phyloP scores from a whole-genome alignment of 306 rosid species.

The Prunus dulcis region DNA sequence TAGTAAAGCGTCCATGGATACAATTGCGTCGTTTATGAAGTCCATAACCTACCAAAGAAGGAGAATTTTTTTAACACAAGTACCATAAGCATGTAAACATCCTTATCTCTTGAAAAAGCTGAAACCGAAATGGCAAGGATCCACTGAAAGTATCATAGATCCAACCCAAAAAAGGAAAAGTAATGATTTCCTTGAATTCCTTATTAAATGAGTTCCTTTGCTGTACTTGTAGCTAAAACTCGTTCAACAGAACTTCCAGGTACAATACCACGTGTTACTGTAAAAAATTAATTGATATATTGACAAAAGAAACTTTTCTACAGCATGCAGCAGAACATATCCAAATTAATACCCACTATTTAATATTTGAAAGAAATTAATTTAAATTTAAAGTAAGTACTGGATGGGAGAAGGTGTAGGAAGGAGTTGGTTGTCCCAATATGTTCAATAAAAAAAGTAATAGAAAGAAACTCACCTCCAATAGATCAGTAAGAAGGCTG shows the following conservation, averaged over 20 bases:
- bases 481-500: slow-evolving; percentile 65
- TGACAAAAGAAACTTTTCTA: background rate
- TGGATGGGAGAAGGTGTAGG: background rate
- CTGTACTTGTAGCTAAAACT: background rate
- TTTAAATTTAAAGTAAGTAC: background rate
- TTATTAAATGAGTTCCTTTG: background rate
- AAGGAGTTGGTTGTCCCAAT: background rate
- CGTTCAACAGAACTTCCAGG: background rate
- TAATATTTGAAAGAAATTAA: background rate
- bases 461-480: slow-evolving; percentile 58
- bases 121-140: background rate
- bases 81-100: slow-evolving; percentile 4
- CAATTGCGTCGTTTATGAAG: slow-evolving; percentile 85
- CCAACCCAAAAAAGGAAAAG: background rate
- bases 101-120: background rate
- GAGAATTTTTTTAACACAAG: slow-evolving; percentile 13
- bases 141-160: background rate
- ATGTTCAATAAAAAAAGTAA: background rate
- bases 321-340: background rate
- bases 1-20: slow-evolving; percentile 73
- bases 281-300: background rate
- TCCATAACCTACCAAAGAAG: slow-evolving; percentile 72
- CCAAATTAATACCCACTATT: background rate
- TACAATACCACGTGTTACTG: background rate
- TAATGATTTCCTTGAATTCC: background rate